These are phyloP conservation scores for Blepharisma japonicum DNA, from an alignment of 73 alveolate species.

Conservation along the genomic window DNA sequence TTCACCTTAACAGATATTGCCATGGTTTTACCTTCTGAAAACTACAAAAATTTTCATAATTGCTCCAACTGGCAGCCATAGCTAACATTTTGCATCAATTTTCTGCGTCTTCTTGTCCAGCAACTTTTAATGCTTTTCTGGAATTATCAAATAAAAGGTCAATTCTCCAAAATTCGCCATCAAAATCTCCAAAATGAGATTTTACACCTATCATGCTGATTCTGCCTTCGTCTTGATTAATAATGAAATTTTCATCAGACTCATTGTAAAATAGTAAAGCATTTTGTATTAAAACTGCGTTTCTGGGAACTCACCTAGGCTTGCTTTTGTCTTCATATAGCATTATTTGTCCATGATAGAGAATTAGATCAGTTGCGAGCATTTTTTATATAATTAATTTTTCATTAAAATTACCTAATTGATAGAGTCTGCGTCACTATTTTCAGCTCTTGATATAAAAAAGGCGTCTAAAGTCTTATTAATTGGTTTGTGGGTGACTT, in stretches of 20 bases:
- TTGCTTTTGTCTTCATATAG: background rate
- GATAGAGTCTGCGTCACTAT: background rate
- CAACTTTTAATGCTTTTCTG: background rate
- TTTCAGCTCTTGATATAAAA: background rate
- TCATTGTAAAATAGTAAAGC: background rate
- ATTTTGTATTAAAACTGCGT: constrained; percentile 5
- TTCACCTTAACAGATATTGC: background rate
- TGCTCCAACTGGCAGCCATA: background rate
- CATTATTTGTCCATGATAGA: constrained; percentile 2
- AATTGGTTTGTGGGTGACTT: background rate
- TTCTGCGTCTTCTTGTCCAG: background rate
- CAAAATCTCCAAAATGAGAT: background rate
- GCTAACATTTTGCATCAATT: constrained; percentile 18
- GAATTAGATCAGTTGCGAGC: background rate
- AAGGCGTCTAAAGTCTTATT: background rate
- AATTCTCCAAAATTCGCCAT: constrained; percentile 17
- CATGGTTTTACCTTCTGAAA: constrained; percentile 14
- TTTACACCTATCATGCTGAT: background rate
- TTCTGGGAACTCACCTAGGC: background rate
- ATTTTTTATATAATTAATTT: background rate
- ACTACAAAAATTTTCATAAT: background rate
- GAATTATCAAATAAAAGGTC: background rate
- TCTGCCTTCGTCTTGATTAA: background rate
- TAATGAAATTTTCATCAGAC: background rate
- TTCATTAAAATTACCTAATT: background rate